A percentile compares a stretch with the other conserved stretches of the same genome.
Evolutionary conservation across 345 rosid species (phyloP).

Genomic region (Lepidium sativum): DNA sequence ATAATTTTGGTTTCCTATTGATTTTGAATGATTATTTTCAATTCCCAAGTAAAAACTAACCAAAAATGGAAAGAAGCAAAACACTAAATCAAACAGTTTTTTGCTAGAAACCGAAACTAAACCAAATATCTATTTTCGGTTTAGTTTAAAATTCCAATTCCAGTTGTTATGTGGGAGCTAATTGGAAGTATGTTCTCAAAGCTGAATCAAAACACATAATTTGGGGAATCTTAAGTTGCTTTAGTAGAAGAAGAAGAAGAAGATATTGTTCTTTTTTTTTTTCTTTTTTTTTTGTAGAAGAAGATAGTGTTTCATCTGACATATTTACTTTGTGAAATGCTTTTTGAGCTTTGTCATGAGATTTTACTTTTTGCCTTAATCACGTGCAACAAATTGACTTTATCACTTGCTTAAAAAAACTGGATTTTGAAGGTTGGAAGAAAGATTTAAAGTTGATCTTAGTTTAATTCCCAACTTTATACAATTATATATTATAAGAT

Average conservation of each 20-base stretch:
- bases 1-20: too few species aligned
- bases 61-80: too few species aligned
- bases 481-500: background rate
- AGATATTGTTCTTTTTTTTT: conserved; percentile 1
- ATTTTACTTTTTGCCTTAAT: conserved; percentile 6
- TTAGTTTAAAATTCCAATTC: too few species aligned
- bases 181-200: background rate
- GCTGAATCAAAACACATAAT: background rate
- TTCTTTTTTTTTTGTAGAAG: too few species aligned
- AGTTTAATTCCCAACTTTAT: background rate
- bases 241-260: background rate
- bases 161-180: too few species aligned
- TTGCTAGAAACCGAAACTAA: too few species aligned
- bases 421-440: background rate
- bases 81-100: too few species aligned
- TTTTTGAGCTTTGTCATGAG: conserved; percentile 3
- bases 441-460: conserved; percentile 14
- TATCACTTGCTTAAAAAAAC: background rate
- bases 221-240: background rate
- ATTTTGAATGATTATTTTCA: too few species aligned
- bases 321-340: conserved; percentile 19
- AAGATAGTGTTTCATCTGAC: conserved; percentile 16
- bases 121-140: too few species aligned
- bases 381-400: conserved; percentile 27
- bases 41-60: too few species aligned